Evolutionary conservation across 139 green algal genomes (phyloP), one percentile per base, ranked within the genome.

Genomic region (Chlorella vulgaris): DNA sequence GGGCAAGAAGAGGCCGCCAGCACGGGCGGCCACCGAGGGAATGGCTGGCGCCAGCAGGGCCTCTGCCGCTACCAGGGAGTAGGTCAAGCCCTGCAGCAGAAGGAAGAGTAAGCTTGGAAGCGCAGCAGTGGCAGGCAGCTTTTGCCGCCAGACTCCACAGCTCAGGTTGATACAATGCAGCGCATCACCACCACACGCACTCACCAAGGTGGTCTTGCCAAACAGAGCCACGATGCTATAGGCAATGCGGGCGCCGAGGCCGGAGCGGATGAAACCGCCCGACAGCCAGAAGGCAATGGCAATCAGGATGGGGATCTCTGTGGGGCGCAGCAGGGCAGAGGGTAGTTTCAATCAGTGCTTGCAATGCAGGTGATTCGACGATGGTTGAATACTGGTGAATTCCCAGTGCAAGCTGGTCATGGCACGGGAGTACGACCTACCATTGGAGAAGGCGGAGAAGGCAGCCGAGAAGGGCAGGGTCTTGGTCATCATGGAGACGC

Each of bases 231-330:
- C 96, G 82, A 99, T 98, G 82, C 86, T 84, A 88, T 99, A 99
- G 7, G 96, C 96, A 42, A 99, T 97, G 79, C 97, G 92, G 78
- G 97, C 97, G 85, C 97, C 97, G 80, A 98, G 88, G 58, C 97
- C 97, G 51, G 95, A 98, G 84, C 98, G 98, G 91, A 99, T 99
- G 92, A 99, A 99, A 70, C 97, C 97, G 40, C 94, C 91, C 21
- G 97, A 96, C 53, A 99, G 93, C 90, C 94, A 99, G 91, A 99
- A 99, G 35, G 97, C 97, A 81, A 99, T 97, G 84, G 96, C 97
- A 81, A 99, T 99, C 68, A 99, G 93, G 94, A 92, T 96, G 69
- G 88, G 90, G 58, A 80, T 80, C 74, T 76, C 22, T 42, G 39
- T 6, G 2, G 26, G 67, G 4, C 3, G 80, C 39, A 78, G n/a